phyloP scores from a whole-genome alignment of 2,329 filamentous ascomycete species.

The Dothistroma pini region DNA sequence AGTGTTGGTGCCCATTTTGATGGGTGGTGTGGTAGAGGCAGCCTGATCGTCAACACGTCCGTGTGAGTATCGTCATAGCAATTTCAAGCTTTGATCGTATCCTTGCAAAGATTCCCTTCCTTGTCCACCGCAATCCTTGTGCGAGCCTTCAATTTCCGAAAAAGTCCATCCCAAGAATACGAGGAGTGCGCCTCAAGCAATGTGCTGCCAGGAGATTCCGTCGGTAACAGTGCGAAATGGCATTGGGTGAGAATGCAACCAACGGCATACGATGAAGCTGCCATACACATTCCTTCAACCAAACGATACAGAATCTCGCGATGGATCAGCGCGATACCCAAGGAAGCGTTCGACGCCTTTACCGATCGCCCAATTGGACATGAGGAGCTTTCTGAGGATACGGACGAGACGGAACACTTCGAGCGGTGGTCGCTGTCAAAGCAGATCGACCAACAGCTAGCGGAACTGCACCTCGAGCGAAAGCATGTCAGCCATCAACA shows the following conservation, averaged over 20 bases:
- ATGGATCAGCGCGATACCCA: conserved; percentile 5
- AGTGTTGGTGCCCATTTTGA: neutral
- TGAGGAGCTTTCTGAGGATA: neutral
- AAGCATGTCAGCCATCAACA: neutral
- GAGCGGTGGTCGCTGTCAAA: neutral
- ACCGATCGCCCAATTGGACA: neutral
- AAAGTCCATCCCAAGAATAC: neutral
- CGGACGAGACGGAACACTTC: neutral
- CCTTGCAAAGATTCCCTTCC: neutral
- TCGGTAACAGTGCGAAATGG: neutral
- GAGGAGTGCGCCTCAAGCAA: neutral
- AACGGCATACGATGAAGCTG: neutral
- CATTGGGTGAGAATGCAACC: conserved; percentile 4
- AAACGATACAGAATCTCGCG: conserved; percentile 2
- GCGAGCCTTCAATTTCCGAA: neutral
- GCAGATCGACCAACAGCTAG: conserved; percentile 3
- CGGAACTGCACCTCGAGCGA: neutral
- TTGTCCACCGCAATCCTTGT: neutral
- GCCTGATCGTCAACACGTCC: neutral
- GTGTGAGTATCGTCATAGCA: neutral
- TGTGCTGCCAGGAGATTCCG: neutral
- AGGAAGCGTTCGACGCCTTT: conserved; percentile 2
- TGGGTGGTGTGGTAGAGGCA: neutral
- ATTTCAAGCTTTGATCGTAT: neutral
- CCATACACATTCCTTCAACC: neutral